phyloP scores from a whole-genome alignment of 2,329 filamentous ascomycete genomes.

The Calycina herbarum region DNA sequence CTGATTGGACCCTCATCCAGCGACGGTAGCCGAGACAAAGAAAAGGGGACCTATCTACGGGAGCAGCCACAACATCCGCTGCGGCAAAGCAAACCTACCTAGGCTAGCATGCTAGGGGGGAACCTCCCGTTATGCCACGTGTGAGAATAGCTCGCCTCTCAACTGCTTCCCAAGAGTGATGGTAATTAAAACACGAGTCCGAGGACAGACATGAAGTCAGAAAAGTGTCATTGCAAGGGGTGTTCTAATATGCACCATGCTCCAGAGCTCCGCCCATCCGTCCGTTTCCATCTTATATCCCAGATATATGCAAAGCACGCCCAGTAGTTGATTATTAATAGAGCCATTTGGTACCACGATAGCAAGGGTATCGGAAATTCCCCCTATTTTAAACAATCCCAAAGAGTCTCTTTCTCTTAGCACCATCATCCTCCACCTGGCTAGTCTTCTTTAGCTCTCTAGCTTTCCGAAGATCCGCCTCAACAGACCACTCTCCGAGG shows the following conservation, averaged over 20 bases:
- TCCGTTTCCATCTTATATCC: constrained; percentile 4
- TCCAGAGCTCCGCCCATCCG: constrained; percentile 1
- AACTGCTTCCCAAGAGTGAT: not conserved
- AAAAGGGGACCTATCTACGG: not conserved
- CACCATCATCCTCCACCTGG: constrained; percentile 17
- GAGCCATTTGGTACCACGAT: not conserved
- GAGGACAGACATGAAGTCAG: not conserved
- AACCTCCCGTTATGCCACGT: constrained; percentile 7
- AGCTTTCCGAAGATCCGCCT: constrained; percentile 39
- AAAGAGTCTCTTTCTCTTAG: constrained; percentile 27
- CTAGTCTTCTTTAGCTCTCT: constrained; percentile 23
- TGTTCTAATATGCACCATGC: constrained; percentile 9
- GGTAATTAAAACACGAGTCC: not conserved
- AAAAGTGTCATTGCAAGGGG: constrained; percentile 9
- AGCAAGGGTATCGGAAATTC: not conserved
- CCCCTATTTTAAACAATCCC: constrained; percentile 16
- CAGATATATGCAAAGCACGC: not conserved
- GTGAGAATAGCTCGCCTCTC: not conserved
- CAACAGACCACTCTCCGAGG: constrained; percentile 42
- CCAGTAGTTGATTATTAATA: not conserved
- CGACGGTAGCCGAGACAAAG: constrained; percentile 8
- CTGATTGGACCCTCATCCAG: not conserved
- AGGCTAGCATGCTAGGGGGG: not conserved
- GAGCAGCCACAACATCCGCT: not conserved
- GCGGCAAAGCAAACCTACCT: not conserved